Evolutionary conservation across 2,329 filamentous ascomycete species (phyloP).

Genomic region (Cordyceps javanica): DNA sequence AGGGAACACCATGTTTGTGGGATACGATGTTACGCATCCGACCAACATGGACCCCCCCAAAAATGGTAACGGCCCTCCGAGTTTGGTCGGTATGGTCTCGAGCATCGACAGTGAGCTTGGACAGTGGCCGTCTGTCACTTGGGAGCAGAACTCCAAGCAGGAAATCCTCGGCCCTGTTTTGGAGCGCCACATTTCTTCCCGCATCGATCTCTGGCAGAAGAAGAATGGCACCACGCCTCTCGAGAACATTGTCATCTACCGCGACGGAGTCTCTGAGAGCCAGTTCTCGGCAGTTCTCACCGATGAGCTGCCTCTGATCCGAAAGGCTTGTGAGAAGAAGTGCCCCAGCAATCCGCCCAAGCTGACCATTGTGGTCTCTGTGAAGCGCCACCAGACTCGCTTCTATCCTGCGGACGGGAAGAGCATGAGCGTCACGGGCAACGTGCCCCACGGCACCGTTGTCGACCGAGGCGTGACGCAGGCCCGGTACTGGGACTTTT

Average conservation of each 20-base stretch:
- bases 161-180: slow-evolving; percentile 66
- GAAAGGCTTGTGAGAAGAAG: slow-evolving; percentile 53
- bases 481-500: slow-evolving; percentile 76
- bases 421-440: slow-evolving; percentile 48
- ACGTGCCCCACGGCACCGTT: slow-evolving; percentile 69
- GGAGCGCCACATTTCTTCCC: slow-evolving; percentile 54
- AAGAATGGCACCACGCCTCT: slow-evolving; percentile 53
- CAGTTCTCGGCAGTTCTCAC: slow-evolving; percentile 67
- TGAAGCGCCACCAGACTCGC: slow-evolving; percentile 83
- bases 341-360: slow-evolving; percentile 56
- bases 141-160: slow-evolving; percentile 55
- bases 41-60: slow-evolving; percentile 46
- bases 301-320: slow-evolving; percentile 60
- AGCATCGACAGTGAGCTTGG: slow-evolving; percentile 63
- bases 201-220: slow-evolving; percentile 59
- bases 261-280: slow-evolving; percentile 84
- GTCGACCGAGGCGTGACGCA: slow-evolving; percentile 80
- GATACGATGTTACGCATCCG: slow-evolving; percentile 85
- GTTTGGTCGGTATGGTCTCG: slow-evolving; percentile 74
- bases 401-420: slow-evolving; percentile 65
- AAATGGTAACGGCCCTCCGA: slow-evolving; percentile 46
- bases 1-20: slow-evolving; percentile 76
- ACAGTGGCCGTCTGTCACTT: slow-evolving; percentile 74
- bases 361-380: slow-evolving; percentile 70
- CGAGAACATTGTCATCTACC: slow-evolving; percentile 73